Evolutionary conservation across 345 rosid genomes (phyloP).

Genomic region (Bretschneidera sinensis): DNA sequence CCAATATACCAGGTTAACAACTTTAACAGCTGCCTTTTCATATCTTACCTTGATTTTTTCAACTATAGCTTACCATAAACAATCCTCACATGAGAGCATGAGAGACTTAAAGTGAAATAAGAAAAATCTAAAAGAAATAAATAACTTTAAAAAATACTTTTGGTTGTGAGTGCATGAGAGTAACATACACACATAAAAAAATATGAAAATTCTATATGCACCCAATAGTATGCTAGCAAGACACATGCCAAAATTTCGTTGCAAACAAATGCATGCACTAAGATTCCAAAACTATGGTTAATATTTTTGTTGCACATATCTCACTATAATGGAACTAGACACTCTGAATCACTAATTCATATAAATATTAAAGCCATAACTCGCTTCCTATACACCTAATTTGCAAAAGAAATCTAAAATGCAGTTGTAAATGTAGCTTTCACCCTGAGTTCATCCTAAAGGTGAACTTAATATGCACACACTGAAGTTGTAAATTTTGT

Average conservation of each 20-base stretch:
- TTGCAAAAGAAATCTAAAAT: too few species aligned
- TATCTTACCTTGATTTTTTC: slow-evolving; percentile 73
- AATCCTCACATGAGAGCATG: background rate
- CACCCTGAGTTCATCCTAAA: background rate
- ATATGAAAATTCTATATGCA: background rate
- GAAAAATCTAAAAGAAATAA: background rate
- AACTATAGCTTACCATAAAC: slow-evolving; percentile 44
- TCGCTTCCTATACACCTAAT: too few species aligned
- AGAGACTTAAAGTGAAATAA: background rate
- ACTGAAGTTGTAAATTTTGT: too few species aligned
- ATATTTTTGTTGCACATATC: background rate
- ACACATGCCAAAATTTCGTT: background rate
- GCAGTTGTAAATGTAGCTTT: background rate
- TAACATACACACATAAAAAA: background rate
- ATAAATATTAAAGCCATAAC: too few species aligned
- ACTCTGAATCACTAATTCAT: too few species aligned
- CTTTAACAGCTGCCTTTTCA: slow-evolving; percentile 62
- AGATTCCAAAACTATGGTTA: background rate
- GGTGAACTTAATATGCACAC: too few species aligned
- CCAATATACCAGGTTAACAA: slow-evolving; percentile 58
- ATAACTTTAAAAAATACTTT: background rate
- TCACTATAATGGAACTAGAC: too few species aligned
- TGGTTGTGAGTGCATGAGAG: too few species aligned
- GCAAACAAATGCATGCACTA: too few species aligned
- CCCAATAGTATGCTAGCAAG: background rate